Evolutionary conservation across 495 filamentous ascomycete genomes (phyloP), one percentile per base, ranked within the genome.

Genomic region (Annulohypoxylon nitens): DNA sequence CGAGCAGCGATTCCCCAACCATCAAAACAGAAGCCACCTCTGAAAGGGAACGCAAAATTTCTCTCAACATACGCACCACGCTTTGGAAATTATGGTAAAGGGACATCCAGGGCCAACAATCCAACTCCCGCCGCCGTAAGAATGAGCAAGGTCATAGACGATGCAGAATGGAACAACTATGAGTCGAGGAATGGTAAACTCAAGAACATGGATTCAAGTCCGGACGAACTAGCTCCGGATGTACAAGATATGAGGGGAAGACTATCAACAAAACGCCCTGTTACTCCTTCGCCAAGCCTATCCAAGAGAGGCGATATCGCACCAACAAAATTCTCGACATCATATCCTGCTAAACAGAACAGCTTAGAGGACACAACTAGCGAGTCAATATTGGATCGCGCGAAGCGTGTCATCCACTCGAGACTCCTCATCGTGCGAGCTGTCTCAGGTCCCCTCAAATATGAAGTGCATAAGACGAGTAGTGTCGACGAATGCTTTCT

Each of bases 251-350:
- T 71, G 34, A 54, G 14, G 41, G 41, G 20, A 43, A 71, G 36
- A 47, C 2, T 58, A 26, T 53, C 34, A 57, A 57, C 54, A 18
- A 75, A 70, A 39, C 63, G 75, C 5, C 58, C 34, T 14, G 51
- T 54, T 16, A 20, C 36, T 43, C 30, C 33, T 16, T 75, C 74
- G 11, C 50, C 67, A 26, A 79, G 73, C 47, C 54, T 77, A 34
- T 79, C 75, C 11, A 72, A 61, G 34, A 79, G 54, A 50, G 72
- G 69, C 16, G 45, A 77, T 61, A 79, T 77, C 30, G 8, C 2
- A 41, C 36, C 37, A 20, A 75, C 75, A 5, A 69, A 54, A 10
- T 75, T 79, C 48, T 33, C 53, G 12, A 26, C 25, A 6, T 39
- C 61, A 36, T 50, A 61, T 50, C 54, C 45, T 61, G 4, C 50